phyloP scores from a whole-genome alignment of 2,329 filamentous ascomycete genomes.

The Colletotrichum incanum region DNA sequence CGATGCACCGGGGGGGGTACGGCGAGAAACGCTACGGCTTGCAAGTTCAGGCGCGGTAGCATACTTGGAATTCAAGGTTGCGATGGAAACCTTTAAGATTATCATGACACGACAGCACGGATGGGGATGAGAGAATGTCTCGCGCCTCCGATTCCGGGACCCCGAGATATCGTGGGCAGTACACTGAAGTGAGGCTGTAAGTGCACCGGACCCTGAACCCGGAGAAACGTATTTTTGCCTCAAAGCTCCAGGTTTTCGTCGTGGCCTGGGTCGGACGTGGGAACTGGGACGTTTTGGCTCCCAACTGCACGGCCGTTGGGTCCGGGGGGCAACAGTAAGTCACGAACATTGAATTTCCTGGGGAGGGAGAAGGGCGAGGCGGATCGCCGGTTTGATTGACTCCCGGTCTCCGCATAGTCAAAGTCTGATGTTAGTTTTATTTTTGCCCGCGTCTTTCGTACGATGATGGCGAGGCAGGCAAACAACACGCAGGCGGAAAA shows the following conservation, averaged over 20 bases:
- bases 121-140: slow-evolving; percentile 20
- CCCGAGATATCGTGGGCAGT: background rate
- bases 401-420: slow-evolving; percentile 10
- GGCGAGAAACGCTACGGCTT: background rate
- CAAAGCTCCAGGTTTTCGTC: background rate
- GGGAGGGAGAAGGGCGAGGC: background rate
- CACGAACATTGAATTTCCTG: background rate
- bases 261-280: background rate
- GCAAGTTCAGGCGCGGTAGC: background rate
- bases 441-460: background rate
- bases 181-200: background rate
- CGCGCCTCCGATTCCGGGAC: slow-evolving; percentile 7
- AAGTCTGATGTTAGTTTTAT: background rate
- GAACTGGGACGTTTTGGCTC: background rate
- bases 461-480: background rate
- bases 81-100: background rate
- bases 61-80: background rate
- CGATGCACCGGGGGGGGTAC: background rate
- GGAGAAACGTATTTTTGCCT: background rate
- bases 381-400: background rate
- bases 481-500: background rate
- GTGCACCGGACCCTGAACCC: background rate
- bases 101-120: slow-evolving; percentile 33
- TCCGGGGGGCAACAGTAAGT: background rate
- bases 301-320: background rate